phyloP scores from a whole-genome alignment of 2,329 filamentous ascomycete genomes.

The Stromatinia cepivora region DNA sequence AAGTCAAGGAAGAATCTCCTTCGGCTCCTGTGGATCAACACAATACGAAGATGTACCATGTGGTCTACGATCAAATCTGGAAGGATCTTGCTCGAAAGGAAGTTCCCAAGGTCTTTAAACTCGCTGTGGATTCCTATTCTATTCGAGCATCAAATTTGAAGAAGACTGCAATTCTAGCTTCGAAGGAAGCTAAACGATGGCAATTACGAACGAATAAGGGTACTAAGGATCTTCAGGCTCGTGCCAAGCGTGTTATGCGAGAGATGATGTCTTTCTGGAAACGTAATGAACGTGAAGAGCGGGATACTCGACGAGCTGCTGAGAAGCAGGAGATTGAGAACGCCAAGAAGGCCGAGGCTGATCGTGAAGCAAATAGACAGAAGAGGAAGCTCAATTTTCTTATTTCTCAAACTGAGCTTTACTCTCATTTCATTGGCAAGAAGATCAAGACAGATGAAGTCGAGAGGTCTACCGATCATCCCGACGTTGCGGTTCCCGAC shows the following conservation, averaged over 20 bases:
- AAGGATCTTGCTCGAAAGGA: slow-evolving; percentile 92
- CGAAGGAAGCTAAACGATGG: slow-evolving; percentile 96
- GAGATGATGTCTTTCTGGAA: slow-evolving; percentile 99
- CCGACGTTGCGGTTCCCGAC: slow-evolving; percentile 62
- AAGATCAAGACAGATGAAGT: slow-evolving; percentile 98
- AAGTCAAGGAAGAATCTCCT: slow-evolving; percentile 48
- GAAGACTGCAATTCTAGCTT: slow-evolving; percentile 94
- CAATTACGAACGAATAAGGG: slow-evolving; percentile 98
- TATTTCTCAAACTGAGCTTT: slow-evolving; percentile 97
- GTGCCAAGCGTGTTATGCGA: slow-evolving; percentile 96
- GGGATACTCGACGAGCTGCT: slow-evolving; percentile 88
- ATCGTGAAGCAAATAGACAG: slow-evolving; percentile 94
- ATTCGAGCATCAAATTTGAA: slow-evolving; percentile 94
- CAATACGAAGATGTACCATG: slow-evolving; percentile 90
- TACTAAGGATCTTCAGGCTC: slow-evolving; percentile 93
- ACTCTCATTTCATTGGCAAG: slow-evolving; percentile 99
- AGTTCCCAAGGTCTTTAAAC: slow-evolving; percentile 85
- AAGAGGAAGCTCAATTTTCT: slow-evolving; percentile 99
- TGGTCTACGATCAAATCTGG: slow-evolving; percentile 97
- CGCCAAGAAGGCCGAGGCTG: slow-evolving; percentile 93
- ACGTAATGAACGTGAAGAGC: slow-evolving; percentile 94
- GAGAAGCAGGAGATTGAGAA: slow-evolving; percentile 96
- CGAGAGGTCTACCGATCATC: slow-evolving; percentile 83
- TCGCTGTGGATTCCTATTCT: slow-evolving; percentile 81
- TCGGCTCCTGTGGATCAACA: slow-evolving; percentile 49